Evolutionary conservation across 2,329 filamentous ascomycete genomes (phyloP).

Genomic region (Hypoxylon rubiginosum): DNA sequence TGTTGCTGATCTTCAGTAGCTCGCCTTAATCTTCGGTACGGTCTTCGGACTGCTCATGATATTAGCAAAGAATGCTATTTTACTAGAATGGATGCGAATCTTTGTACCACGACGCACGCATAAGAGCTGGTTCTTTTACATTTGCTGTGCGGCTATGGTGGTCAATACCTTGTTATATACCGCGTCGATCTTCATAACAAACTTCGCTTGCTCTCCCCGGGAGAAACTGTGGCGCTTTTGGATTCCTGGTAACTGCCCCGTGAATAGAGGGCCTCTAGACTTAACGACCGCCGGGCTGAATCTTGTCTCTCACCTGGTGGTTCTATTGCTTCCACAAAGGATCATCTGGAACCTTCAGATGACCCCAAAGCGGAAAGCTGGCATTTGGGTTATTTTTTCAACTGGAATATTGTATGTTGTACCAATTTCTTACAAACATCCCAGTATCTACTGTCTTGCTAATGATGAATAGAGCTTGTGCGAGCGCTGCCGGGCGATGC

Average conservation of each 20-base stretch:
- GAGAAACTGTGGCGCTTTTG: constrained; percentile 42
- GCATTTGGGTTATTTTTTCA: constrained; percentile 49
- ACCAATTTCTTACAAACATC: background rate
- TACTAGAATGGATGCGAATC: constrained; percentile 57
- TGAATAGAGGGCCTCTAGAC: constrained; percentile 30
- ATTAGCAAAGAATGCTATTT: constrained; percentile 56
- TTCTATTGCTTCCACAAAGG: constrained; percentile 48
- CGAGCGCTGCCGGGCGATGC: constrained; percentile 49
- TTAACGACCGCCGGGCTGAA: constrained; percentile 40
- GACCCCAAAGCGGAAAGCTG: constrained; percentile 46
- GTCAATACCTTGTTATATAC: constrained; percentile 40
- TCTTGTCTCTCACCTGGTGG: constrained; percentile 44
- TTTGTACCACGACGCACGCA: constrained; percentile 46
- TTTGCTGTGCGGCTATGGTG: constrained; percentile 29
- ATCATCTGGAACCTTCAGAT: constrained; percentile 51
- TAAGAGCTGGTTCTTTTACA: constrained; percentile 44
- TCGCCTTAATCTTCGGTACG: too few species aligned
- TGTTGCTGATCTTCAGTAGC: too few species aligned
- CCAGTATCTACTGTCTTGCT: too few species aligned
- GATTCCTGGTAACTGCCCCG: constrained; percentile 41
- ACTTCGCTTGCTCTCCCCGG: constrained; percentile 42
- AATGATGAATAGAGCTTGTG: constrained; percentile 56
- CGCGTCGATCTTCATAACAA: constrained; percentile 26
- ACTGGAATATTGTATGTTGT: constrained; percentile 29
- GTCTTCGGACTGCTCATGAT: constrained; percentile 54